phyloP scores from a whole-genome alignment of 169 alveolate species.

The Babesia ovata region DNA sequence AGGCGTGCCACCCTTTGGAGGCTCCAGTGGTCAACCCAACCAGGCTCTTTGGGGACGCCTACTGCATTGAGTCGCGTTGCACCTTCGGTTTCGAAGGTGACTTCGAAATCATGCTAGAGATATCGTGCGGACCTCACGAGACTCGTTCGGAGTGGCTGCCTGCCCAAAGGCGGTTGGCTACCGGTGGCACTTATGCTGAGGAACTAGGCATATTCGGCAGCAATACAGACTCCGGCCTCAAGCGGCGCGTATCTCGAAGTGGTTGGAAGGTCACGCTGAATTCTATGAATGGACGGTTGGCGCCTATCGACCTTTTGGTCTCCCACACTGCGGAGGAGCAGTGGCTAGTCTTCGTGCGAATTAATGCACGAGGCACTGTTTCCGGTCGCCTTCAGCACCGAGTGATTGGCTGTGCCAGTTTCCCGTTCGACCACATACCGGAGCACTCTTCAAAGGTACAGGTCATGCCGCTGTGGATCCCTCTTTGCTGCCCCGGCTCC shows the following conservation, averaged over 20 bases:
- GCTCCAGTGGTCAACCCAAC: constrained; percentile 82
- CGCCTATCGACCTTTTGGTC: constrained; percentile 73
- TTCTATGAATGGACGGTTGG: constrained; percentile 70
- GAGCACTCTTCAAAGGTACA: constrained; percentile 37
- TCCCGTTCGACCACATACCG: constrained; percentile 44
- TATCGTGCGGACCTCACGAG: constrained; percentile 84
- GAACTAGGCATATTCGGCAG: constrained; percentile 18
- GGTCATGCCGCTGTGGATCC: constrained; percentile 55
- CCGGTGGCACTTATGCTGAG: constrained; percentile 8
- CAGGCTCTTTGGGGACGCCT: constrained; percentile 83
- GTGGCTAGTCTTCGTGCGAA: constrained; percentile 82
- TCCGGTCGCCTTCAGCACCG: constrained; percentile 8
- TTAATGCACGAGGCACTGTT: constrained; percentile 61
- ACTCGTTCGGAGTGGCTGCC: constrained; percentile 79
- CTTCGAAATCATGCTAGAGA: constrained; percentile 74
- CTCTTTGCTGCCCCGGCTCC: constrained; percentile 24
- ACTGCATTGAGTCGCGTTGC: constrained; percentile 78
- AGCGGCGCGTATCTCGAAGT: background rate
- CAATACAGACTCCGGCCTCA: background rate
- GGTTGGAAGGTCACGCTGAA: constrained; percentile 49
- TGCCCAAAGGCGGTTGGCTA: constrained; percentile 25
- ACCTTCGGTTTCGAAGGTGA: constrained; percentile 49
- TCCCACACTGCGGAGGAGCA: constrained; percentile 79
- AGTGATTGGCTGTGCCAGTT: constrained; percentile 47
- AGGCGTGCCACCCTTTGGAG: constrained; percentile 84